Percentiles rank a stretch among this genome's conserved stretches.
Evolutionary conservation across 1,284 basidiomycete species (phyloP).

Genomic region (Inonotus hispidus): DNA sequence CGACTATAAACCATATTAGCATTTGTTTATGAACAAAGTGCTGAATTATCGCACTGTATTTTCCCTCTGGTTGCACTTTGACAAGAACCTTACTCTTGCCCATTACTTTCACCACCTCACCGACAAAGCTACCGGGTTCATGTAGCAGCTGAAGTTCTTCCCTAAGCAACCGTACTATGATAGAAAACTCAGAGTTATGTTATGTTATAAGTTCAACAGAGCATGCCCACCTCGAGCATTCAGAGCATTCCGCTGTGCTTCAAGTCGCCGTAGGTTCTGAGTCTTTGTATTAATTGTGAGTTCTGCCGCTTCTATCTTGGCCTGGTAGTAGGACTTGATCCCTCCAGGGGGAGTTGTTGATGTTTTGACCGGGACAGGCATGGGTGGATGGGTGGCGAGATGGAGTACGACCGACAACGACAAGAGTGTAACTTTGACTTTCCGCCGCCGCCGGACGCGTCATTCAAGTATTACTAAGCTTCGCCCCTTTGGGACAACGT

Average conservation of each 20-base stretch:
- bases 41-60: slow-evolving; percentile 72
- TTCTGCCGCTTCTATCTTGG: slow-evolving; percentile 92
- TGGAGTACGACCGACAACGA: too few relatives aligned
- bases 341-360: slow-evolving; percentile 50
- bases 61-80: slow-evolving; percentile 98
- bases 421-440: not conserved
- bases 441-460: slow-evolving; percentile 5
- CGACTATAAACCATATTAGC: slow-evolving; percentile 50
- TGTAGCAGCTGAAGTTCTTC: slow-evolving; percentile 95
- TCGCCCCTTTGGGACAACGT: slow-evolving; percentile 7
- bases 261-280: slow-evolving; percentile 91
- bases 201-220: not conserved
- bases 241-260: slow-evolving; percentile 94
- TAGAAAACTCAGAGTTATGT: not conserved
- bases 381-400: slow-evolving; percentile 29
- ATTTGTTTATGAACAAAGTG: not conserved
- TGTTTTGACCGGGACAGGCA: slow-evolving; percentile 47
- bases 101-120: slow-evolving; percentile 98
- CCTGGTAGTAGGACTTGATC: slow-evolving; percentile 88
- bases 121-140: slow-evolving; percentile 96
- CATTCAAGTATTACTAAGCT: slow-evolving; percentile 12
- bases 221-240: slow-evolving; percentile 79
- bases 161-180: slow-evolving; percentile 73
- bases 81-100: slow-evolving; percentile 98
- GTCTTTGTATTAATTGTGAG: slow-evolving; percentile 94